These are phyloP conservation scores for Colletotrichum tropicale DNA, from an alignment of 2,329 filamentous ascomycete species.

Conservation along the genomic window DNA sequence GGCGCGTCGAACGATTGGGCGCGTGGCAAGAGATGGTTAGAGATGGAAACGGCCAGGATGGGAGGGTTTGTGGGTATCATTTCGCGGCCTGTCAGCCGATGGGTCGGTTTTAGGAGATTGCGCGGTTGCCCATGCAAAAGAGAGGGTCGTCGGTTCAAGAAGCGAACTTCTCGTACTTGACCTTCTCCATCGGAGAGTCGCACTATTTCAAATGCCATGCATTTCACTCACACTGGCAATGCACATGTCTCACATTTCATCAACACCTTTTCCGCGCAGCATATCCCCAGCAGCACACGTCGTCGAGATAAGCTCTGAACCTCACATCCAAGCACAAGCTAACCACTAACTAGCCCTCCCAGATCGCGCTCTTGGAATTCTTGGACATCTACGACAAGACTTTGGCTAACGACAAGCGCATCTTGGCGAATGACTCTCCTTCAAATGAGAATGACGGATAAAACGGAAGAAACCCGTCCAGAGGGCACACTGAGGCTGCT, in stretches of 20 bases:
- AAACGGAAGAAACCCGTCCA: not conserved
- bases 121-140: not conserved
- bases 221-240: not conserved
- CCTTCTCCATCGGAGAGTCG: not conserved
- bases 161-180: not conserved
- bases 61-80: not conserved
- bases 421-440: not conserved
- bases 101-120: not conserved
- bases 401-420: not conserved
- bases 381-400: not conserved
- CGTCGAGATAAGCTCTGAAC: not conserved
- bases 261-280: not conserved
- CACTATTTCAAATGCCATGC: not conserved
- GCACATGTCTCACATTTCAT: not conserved
- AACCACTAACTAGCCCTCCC: not conserved
- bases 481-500: not conserved
- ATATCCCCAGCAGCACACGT: not conserved
- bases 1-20: not conserved
- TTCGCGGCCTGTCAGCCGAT: not conserved
- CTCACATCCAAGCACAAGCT: not conserved
- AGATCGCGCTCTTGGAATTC: not conserved
- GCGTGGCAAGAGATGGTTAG: not conserved
- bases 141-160: not conserved
- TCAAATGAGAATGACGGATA: not conserved
- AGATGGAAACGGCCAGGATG: not conserved